Evolutionary conservation across 768 basidiomycete species (phyloP).

Genomic region (Galerina marginata): DNA sequence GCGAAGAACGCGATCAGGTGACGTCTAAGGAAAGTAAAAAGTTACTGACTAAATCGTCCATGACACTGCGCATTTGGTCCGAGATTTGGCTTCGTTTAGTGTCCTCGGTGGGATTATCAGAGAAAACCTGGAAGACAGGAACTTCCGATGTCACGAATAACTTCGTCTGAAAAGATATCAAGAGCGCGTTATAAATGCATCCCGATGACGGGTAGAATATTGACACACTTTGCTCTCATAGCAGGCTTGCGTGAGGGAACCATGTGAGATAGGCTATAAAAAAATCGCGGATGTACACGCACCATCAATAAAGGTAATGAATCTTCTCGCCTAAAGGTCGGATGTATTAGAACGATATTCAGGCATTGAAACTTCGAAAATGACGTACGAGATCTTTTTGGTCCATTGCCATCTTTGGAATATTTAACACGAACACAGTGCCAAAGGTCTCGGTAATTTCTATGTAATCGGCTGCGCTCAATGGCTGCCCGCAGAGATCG

Average conservation of each 20-base stretch:
- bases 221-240: slow-evolving; percentile 81
- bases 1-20: slow-evolving; percentile 5
- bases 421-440: slow-evolving; percentile 86
- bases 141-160: slow-evolving; percentile 93
- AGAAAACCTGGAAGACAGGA: slow-evolving; percentile 89
- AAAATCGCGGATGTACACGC: slow-evolving; percentile 27
- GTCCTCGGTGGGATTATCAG: slow-evolving; percentile 57
- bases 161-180: slow-evolving; percentile 64
- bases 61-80: slow-evolving; percentile 90
- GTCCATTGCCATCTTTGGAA: slow-evolving; percentile 86
- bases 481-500: slow-evolving; percentile 85
- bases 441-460: slow-evolving; percentile 89
- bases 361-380: not conserved
- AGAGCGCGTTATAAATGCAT: not conserved
- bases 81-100: slow-evolving; percentile 51
- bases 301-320: slow-evolving; percentile 98
- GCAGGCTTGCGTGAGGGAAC: slow-evolving; percentile 58
- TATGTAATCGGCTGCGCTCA: slow-evolving; percentile 95
- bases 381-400: slow-evolving; percentile 81
- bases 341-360: slow-evolving; percentile 4
- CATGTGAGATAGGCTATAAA: slow-evolving; percentile 1
- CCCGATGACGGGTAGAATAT: not conserved
- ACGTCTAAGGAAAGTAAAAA: slow-evolving; percentile 1
- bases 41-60: slow-evolving; percentile 88
- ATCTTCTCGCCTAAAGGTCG: slow-evolving; percentile 79